phyloP scores from a whole-genome alignment of 1,284 basidiomycete species.

The Cryptococcus deneoformans region DNA sequence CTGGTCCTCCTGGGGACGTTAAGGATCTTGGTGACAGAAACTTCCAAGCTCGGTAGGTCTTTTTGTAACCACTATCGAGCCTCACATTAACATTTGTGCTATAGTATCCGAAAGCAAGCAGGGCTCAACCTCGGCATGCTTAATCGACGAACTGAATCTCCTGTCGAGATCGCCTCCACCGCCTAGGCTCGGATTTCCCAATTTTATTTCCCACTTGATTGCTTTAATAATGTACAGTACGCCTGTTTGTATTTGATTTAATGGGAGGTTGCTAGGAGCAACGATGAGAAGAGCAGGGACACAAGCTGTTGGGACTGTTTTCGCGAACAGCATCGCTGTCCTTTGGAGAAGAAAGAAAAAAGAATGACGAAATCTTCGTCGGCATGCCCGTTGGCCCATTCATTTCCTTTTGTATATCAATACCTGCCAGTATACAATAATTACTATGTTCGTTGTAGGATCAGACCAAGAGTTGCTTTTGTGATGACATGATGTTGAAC shows the following conservation, averaged over 20 bases:
- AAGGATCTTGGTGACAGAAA: conserved; percentile 86
- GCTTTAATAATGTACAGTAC: no score
- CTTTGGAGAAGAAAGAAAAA: no score
- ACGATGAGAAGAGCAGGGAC: no score
- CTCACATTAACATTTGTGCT: not conserved
- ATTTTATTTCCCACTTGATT: no score
- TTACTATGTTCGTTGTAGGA: not conserved
- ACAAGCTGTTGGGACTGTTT: no score
- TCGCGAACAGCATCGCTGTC: no score
- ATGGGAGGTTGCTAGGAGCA: no score
- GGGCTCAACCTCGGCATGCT: conserved; percentile 37
- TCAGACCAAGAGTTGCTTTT: not conserved
- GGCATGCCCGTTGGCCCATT: not conserved
- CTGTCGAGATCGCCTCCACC: conserved; percentile 9
- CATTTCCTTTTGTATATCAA: not conserved
- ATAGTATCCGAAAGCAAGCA: conserved; percentile 26
- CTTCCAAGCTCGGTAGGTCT: conserved; percentile 58
- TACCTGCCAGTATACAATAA: not conserved
- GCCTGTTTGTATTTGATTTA: no score
- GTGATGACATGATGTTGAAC: conserved; percentile 1
- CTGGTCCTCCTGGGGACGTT: conserved; percentile 76
- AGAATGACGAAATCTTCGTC: no score
- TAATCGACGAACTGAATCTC: conserved; percentile 24
- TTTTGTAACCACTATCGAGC: not conserved
- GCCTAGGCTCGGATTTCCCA: conserved; percentile 1